phyloP scores from a whole-genome alignment of 768 basidiomycete genomes.

The Hebeloma cylindrosporum region DNA sequence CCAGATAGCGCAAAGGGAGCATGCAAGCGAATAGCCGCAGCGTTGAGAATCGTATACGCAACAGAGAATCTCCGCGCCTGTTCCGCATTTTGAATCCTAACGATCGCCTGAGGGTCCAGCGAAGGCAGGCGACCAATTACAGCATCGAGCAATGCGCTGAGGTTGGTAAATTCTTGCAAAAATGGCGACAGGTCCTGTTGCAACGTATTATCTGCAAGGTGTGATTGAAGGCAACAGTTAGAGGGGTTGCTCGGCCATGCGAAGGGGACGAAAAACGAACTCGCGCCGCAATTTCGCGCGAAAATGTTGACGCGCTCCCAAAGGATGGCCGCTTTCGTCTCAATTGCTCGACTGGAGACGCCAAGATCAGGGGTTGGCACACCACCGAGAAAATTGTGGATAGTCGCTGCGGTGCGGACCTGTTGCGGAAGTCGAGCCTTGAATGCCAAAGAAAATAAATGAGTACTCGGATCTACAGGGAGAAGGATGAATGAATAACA shows the following conservation, averaged over 20 bases:
- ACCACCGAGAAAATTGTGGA: slow-evolving; percentile 21
- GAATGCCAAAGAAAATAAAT: not conserved
- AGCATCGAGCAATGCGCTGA: slow-evolving; percentile 25
- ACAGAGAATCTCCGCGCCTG: slow-evolving; percentile 27
- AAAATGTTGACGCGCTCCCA: slow-evolving; percentile 34
- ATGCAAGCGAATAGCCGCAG: slow-evolving; percentile 38
- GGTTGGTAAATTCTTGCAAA: slow-evolving; percentile 23
- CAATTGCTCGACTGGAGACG: slow-evolving; percentile 21
- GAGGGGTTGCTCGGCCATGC: not conserved
- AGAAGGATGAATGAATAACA: not conserved
- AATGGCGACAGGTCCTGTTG: slow-evolving; percentile 15
- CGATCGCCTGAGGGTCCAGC: slow-evolving; percentile 13
- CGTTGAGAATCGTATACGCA: slow-evolving; percentile 35
- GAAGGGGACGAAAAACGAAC: slow-evolving; percentile 26
- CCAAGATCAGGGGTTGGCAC: slow-evolving; percentile 21
- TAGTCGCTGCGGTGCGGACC: slow-evolving; percentile 22
- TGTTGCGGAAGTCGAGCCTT: slow-evolving; percentile 21
- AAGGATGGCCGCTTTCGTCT: slow-evolving; percentile 30
- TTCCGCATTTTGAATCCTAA: slow-evolving; percentile 16
- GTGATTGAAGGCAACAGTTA: slow-evolving; percentile 2
- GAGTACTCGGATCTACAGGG: not conserved
- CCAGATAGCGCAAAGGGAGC: slow-evolving; percentile 24
- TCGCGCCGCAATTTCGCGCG: slow-evolving; percentile 24
- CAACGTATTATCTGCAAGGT: slow-evolving; percentile 7
- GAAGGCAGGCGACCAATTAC: slow-evolving; percentile 17